A percentile compares a stretch with the other conserved stretches of the same genome.
These are phyloP conservation scores for Alternaria panax DNA, from an alignment of 2,329 filamentous ascomycete species.

Conservation along the genomic window DNA sequence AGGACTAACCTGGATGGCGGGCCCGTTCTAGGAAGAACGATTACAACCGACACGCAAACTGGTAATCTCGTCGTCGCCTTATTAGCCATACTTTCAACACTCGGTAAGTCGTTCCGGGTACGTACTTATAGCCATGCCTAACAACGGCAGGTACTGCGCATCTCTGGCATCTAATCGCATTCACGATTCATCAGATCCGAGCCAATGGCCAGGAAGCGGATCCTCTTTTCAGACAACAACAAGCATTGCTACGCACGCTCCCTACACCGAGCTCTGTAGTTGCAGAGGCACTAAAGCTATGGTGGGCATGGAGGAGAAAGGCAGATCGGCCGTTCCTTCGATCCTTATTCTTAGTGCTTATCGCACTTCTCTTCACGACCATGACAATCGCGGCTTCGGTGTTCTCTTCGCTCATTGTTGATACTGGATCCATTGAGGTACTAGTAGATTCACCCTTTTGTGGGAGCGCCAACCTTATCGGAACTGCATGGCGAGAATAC, in stretches of 20 bases:
- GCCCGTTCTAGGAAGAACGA: conserved; percentile 23
- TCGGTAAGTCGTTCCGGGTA: conserved; percentile 4
- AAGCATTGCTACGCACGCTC: conserved; percentile 28
- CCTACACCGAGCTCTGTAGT: conserved; percentile 24
- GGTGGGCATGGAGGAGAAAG: conserved; percentile 25
- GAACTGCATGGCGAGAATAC: not conserved
- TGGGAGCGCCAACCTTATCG: not conserved
- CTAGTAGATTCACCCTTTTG: not conserved
- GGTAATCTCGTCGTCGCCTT: conserved; percentile 30
- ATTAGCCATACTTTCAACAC: conserved; percentile 22
- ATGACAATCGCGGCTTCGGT: conserved; percentile 20
- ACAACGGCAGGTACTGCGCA: conserved; percentile 8
- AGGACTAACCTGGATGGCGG: not conserved
- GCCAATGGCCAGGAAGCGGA: conserved; percentile 18
- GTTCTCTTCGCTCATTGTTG: conserved; percentile 29
- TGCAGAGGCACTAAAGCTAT: conserved; percentile 27
- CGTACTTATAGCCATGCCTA: not conserved
- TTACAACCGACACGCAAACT: conserved; percentile 28
- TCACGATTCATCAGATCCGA: conserved; percentile 24
- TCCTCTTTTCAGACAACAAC: conserved; percentile 28
- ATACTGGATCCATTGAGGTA: conserved; percentile 11
- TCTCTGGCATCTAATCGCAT: conserved; percentile 30
- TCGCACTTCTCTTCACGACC: conserved; percentile 16
- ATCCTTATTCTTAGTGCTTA: conserved; percentile 11
- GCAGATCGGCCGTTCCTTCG: conserved; percentile 11